Base-by-base conservation (phyloP, 164 flowering plant genomes). In the Cinnamomum micranthum region DNA sequence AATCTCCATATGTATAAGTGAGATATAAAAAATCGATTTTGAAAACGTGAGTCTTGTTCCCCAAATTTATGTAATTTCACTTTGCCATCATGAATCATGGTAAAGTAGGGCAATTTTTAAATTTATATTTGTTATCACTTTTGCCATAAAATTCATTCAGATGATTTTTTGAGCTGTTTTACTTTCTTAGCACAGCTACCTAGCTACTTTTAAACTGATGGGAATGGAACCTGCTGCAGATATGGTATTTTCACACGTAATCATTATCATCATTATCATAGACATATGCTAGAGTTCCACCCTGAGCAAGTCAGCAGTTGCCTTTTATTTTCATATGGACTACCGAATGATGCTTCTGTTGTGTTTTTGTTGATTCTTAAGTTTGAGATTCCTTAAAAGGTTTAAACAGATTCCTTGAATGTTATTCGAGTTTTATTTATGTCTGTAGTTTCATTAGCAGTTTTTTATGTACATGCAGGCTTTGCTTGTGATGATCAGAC, bases 221-320 rank as follows among this genome's bases (percentile, higher is more conserved):
- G 28, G 64, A 64, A 60, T 84, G 78, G 77, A 77, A 70, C 77
- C 73, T 79, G 81, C 82, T 81, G 82, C 85, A 81, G 87, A 85
- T 84, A 55, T 74, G 77, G 84, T 79, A 41, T 14, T 77, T 74
- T 65, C 75, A 77, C 81, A 27, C 17, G 73, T 62, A 78, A 35
- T 71, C 73, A 1, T 71, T 74, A 50, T 27, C 63, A 71, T 69
- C 63, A 71, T 69, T 69, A 67, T 47, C 64, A 58, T 70, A 27
- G 58, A 71, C 64, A 65, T 14, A 24, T 31, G 58, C 13, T 58
- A 51, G n/a, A 68, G 50, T 71, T 63, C 75, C 71, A 65, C 64
- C 6, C 60, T 70, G 74, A 59, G 75, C 67, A 71, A 72, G 72
- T 68, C 72, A 47, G 20, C 69, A 71, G 75, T 73, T 33, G 51